phyloP scores from a whole-genome alignment of 1,284 basidiomycete species.

The Macrocystidia cucumis region DNA sequence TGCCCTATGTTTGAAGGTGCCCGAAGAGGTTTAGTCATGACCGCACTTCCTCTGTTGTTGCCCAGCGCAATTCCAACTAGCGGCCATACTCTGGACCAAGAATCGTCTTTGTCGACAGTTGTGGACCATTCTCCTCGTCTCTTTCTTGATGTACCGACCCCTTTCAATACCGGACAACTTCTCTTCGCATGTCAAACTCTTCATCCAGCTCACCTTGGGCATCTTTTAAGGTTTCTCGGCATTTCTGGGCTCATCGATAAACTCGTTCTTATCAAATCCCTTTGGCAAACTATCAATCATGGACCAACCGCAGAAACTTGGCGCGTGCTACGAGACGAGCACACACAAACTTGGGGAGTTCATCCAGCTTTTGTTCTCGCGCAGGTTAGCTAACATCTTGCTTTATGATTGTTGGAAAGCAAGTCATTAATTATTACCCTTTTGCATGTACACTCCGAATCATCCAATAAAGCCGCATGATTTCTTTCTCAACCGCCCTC shows the following conservation, averaged over 20 bases:
- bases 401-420: conserved; percentile 8
- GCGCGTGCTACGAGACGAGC: conserved; percentile 16
- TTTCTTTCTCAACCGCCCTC: too few relatives aligned
- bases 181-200: too few relatives aligned
- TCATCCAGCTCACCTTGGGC: too few relatives aligned
- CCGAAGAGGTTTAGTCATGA: conserved; percentile 28
- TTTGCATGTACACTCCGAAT: conserved; percentile 14
- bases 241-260: too few relatives aligned
- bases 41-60: conserved; percentile 1
- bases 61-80: conserved; percentile 18
- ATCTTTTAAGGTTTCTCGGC: too few relatives aligned
- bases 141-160: conserved; percentile 9
- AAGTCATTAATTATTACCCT: conserved; percentile 14
- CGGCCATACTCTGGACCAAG: conserved; percentile 35
- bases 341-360: conserved; percentile 18
- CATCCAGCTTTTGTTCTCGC: conserved; percentile 24
- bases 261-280: conserved; percentile 11
- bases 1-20: conserved; percentile 21
- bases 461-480: conserved; percentile 11
- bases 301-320: conserved; percentile 12
- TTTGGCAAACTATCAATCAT: conserved; percentile 13
- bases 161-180: too few relatives aligned
- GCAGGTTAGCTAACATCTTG: conserved; percentile 31
- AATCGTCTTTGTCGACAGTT: conserved; percentile 36
- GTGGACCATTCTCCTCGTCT: conserved; percentile 26